phyloP scores from a whole-genome alignment of 257 asterid genomes.

The Capsicum baccatum region DNA sequence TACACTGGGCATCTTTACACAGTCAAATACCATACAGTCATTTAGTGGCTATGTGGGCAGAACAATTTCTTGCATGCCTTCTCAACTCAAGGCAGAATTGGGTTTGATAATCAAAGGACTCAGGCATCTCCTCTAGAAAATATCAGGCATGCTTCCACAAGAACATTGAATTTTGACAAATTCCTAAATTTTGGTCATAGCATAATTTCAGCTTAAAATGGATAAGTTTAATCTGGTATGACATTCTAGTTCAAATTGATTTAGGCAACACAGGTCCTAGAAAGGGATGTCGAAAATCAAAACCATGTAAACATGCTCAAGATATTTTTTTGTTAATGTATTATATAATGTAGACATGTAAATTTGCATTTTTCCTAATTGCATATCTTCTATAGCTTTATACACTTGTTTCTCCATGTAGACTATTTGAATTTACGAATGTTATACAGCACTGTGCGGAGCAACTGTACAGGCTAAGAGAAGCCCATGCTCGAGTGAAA shows the following conservation, averaged over 20 bases:
- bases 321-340: neutral
- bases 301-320: neutral
- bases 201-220: conserved; percentile 9
- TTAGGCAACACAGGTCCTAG: neutral
- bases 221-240: neutral
- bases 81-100: neutral
- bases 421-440: conserved; percentile 1
- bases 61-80: conserved; percentile 10
- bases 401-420: neutral
- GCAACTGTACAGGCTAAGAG: neutral
- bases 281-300: conserved; percentile 2
- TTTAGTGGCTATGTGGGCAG: neutral
- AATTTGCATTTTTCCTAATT: neutral
- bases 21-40: neutral
- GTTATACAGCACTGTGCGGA: neutral
- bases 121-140: conserved; percentile 5
- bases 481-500: neutral
- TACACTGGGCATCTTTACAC: neutral
- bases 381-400: neutral
- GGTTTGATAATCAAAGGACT: neutral
- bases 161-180: conserved; percentile 2
- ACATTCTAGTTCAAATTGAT: neutral
- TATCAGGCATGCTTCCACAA: neutral
- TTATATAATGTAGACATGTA: neutral
- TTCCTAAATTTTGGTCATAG: neutral